These are phyloP conservation scores for Amanita thiersii DNA, from an alignment of 768 basidiomycete genomes.

Conservation along the genomic window DNA sequence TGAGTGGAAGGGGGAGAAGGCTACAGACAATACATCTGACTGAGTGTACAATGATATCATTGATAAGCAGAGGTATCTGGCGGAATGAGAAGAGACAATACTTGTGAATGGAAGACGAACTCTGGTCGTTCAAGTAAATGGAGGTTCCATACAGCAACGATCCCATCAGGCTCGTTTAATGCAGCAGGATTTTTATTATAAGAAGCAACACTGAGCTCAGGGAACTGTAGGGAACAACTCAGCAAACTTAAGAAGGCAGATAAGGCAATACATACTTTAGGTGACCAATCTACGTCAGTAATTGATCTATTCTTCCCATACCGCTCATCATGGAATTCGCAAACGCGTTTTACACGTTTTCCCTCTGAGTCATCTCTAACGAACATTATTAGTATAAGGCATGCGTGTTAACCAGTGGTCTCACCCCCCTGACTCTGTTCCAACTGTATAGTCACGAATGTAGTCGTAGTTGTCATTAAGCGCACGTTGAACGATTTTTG, in stretches of 20 bases:
- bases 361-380: slow-evolving; percentile 85
- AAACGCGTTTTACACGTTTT: slow-evolving; percentile 84
- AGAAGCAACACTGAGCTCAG: slow-evolving; percentile 89
- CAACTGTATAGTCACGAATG: slow-evolving; percentile 92
- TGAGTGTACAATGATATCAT: no score
- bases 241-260: not conserved
- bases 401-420: slow-evolving; percentile 16
- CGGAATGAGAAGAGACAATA: slow-evolving; percentile 20
- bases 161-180: slow-evolving; percentile 92
- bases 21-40: slow-evolving; percentile 97
- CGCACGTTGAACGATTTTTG: slow-evolving; percentile 92
- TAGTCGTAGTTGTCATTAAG: slow-evolving; percentile 96
- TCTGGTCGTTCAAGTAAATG: slow-evolving; percentile 94
- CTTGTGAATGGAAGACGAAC: slow-evolving; percentile 97
- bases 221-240: slow-evolving; percentile 50
- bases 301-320: slow-evolving; percentile 91
- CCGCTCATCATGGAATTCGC: slow-evolving; percentile 87
- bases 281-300: slow-evolving; percentile 97
- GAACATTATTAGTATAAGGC: slow-evolving; percentile 2
- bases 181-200: slow-evolving; percentile 97
- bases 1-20: slow-evolving; percentile 96
- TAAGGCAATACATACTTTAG: slow-evolving; percentile 51
- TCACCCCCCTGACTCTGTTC: slow-evolving; percentile 76
- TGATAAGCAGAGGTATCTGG: slow-evolving; percentile 11
- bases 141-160: slow-evolving; percentile 96